Evolutionary conservation across 768 basidiomycete species (phyloP).

Genomic region (Lactifluus hygrophoroides): DNA sequence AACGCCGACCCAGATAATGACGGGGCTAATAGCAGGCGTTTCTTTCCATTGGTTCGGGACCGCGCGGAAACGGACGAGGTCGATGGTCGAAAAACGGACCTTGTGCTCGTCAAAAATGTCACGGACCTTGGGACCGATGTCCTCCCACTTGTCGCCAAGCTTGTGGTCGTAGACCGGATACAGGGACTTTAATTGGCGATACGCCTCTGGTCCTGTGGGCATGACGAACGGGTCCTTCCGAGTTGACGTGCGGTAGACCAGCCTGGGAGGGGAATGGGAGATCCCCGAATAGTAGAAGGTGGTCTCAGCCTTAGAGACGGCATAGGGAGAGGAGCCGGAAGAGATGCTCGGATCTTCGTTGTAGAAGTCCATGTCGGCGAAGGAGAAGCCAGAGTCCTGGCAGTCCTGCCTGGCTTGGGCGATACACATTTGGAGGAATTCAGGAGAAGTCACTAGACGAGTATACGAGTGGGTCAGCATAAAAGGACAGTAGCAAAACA

Average conservation of each 20-base stretch:
- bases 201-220: conserved; percentile 17
- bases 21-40: not conserved
- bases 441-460: not conserved
- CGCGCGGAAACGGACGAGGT: conserved; percentile 29
- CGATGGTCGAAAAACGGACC: conserved; percentile 29
- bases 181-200: conserved; percentile 24
- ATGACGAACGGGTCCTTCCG: conserved; percentile 20
- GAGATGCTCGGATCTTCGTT: too few relatives aligned
- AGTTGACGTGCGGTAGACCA: conserved; percentile 27
- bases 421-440: too few relatives aligned
- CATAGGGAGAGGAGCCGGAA: not conserved
- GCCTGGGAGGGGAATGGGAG: conserved; percentile 23
- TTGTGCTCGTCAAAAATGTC: conserved; percentile 24
- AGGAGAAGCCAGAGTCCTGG: too few relatives aligned
- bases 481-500: not conserved
- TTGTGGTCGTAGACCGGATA: conserved; percentile 28
- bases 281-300: conserved; percentile 27
- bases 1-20: conserved; percentile 36
- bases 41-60: not conserved
- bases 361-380: too few relatives aligned
- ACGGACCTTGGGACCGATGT: conserved; percentile 26
- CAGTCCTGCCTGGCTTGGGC: too few relatives aligned
- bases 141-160: conserved; percentile 27
- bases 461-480: not conserved
- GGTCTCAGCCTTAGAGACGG: conserved; percentile 16